Percentiles rank a stretch among this genome's conserved stretches.
These are phyloP conservation scores for Effrenium voratum DNA, from an alignment of 73 alveolate species.

Conservation along the genomic window DNA sequence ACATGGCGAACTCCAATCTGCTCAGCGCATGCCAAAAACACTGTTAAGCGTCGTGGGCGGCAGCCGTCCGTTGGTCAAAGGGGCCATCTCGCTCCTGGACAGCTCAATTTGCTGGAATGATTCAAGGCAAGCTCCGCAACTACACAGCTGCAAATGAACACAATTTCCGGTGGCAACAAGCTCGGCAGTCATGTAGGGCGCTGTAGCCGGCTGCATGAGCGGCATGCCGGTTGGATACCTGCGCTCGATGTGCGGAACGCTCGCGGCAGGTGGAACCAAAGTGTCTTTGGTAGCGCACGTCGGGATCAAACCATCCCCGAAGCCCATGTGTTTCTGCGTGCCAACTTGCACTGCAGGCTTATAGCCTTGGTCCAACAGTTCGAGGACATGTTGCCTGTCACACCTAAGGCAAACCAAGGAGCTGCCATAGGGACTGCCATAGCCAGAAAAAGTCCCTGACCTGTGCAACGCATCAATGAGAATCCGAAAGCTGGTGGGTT, in stretches of 20 bases:
- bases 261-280: no score
- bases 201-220: conserved; percentile 16
- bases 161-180: no score
- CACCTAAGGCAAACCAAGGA: background rate
- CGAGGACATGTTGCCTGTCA: background rate
- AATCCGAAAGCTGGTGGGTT: no score
- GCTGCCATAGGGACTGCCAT: background rate
- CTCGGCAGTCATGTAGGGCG: conserved; percentile 14
- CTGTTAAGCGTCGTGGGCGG: background rate
- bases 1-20: no score
- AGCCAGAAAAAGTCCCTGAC: no score
- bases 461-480: no score
- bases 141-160: background rate
- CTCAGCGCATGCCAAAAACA: no score
- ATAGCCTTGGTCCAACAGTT: background rate
- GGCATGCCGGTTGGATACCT: conserved; percentile 15
- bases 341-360: background rate
- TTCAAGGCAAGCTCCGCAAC: background rate
- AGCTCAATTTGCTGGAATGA: no score
- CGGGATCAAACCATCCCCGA: background rate
- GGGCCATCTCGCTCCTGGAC: conserved; percentile 1
- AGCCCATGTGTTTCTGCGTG: background rate
- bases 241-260: no score
- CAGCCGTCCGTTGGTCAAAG: background rate
- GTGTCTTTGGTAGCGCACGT: background rate